These are phyloP conservation scores for Articulospora tetracladia DNA, from an alignment of 495 filamentous ascomycete species.

Conservation along the genomic window DNA sequence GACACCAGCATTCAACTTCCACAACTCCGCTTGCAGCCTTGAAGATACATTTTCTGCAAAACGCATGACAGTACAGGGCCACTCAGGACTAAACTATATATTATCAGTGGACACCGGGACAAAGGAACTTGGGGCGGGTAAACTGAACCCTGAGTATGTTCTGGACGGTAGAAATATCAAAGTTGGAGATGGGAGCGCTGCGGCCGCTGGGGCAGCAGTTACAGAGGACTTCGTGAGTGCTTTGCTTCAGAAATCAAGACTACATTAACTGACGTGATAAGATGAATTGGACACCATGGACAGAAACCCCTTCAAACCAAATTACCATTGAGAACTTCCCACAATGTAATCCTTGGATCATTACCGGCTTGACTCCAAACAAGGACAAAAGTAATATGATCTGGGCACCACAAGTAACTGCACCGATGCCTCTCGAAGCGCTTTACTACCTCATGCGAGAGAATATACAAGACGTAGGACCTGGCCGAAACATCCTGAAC, in stretches of 20 bases:
- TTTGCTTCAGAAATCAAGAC: background rate
- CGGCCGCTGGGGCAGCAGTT: conserved; percentile 9
- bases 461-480: background rate
- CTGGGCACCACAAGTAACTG: conserved; percentile 13
- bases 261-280: conserved; percentile 3
- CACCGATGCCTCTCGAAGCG: conserved; percentile 18
- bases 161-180: conserved; percentile 10
- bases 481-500: conserved; percentile 9
- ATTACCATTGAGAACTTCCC: conserved; percentile 11
- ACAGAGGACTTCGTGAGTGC: conserved; percentile 3
- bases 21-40: conserved; percentile 5
- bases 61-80: background rate
- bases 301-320: conserved; percentile 6
- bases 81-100: conserved; percentile 5
- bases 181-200: conserved; percentile 12
- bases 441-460: conserved; percentile 14
- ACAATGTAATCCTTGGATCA: conserved; percentile 25
- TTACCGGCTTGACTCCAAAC: background rate
- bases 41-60: conserved; percentile 14
- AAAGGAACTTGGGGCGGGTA: background rate
- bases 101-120: conserved; percentile 11
- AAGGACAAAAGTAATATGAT: background rate
- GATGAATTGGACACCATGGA: conserved; percentile 21
- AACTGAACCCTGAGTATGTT: conserved; percentile 12
- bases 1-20: background rate